Evolutionary conservation across 2,329 filamentous ascomycete genomes (phyloP), one percentile per base, ranked within the genome.

Genomic region (Escovopsis sp.): DNA sequence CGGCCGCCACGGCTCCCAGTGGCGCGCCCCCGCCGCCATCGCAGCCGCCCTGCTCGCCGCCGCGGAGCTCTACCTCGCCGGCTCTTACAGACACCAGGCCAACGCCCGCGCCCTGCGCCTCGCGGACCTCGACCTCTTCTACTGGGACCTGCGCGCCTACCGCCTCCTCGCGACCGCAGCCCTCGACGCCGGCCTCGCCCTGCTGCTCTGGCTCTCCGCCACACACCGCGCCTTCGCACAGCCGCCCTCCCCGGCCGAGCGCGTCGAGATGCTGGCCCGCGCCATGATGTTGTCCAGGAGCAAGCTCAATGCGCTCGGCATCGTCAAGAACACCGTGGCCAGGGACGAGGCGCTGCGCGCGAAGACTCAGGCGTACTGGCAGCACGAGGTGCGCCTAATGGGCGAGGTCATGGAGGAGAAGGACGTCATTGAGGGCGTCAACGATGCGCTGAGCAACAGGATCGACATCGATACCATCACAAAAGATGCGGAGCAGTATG

Each of bases 271-370:
- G 1, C 64, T 68, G 2, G 70, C 74, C 39, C 66, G 71, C 39
- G 59, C 66, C 3, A 59, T 94, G 39, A 72, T 76, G 35, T 62
- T 62, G 5, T 68, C 74, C 11, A 72, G 78, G 56, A 71, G 74
- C 42, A 86, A 81, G 57, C 58, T 94, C 45, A 78, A 74, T 50
- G 84, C 82, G 1, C 64, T 84, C 32, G 82, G 77, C 7, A 77
- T 94, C 43, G 65, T 94, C 37, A 76, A 81, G 57, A 95, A 95
- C 64, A 84, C 85, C 3, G 72, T 84, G 13, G 68, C 81, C 43
- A 67, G 88, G 42, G 84, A 95, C 61, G 70, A 75, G 47, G 72
- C 72, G 35, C 63, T 95, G 58, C 75, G 87, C 45, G 67, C 61
- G 2, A 71, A 72, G 44, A 72, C 73, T 39, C 73, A 80, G 50